These are phyloP conservation scores for Lachancea fermentati DNA, from an alignment of 805 yeast species.

Conservation along the genomic window DNA sequence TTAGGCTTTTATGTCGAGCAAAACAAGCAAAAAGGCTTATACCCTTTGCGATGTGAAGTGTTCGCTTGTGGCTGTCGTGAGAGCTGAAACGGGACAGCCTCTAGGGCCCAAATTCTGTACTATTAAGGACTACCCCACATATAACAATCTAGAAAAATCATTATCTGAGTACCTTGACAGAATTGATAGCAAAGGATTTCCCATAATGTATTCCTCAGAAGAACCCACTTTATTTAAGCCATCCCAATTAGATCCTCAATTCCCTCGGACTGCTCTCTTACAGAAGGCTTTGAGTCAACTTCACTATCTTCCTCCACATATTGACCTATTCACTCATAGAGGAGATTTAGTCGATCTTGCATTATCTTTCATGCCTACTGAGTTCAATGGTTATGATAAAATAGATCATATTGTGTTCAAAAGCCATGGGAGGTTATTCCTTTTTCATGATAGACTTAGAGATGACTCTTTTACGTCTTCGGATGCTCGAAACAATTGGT, in stretches of 20 bases:
- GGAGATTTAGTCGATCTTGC: slow-evolving; percentile 8
- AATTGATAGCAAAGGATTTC: neutral
- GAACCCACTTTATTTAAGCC: slow-evolving; percentile 3
- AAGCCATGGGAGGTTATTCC: slow-evolving; percentile 2
- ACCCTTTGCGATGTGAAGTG: too few species aligned
- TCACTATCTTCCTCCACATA: neutral
- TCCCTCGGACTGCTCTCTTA: slow-evolving; percentile 1
- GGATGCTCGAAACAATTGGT: slow-evolving; percentile 5
- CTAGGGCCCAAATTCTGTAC: neutral
- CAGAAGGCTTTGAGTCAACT: neutral
- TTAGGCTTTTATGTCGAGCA: too few species aligned
- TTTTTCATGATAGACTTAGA: slow-evolving; percentile 4
- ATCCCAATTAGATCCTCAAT: neutral
- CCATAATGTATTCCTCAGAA: neutral
- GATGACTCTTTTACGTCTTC: slow-evolving; percentile 3
- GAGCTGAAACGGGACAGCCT: too few species aligned
- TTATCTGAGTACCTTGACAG: slow-evolving; percentile 1
- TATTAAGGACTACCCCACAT: neutral
- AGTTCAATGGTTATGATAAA: neutral
- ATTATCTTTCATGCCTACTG: slow-evolving; percentile 1
- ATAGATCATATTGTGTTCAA: slow-evolving; percentile 4
- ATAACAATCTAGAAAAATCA: slow-evolving; percentile 3
- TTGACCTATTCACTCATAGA: slow-evolving; percentile 4
- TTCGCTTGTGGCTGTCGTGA: too few species aligned
- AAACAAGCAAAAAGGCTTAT: too few species aligned